Base-by-base conservation (phyloP, 352 stramenopile genomes). In the Globisporangium abappressorium region DNA sequence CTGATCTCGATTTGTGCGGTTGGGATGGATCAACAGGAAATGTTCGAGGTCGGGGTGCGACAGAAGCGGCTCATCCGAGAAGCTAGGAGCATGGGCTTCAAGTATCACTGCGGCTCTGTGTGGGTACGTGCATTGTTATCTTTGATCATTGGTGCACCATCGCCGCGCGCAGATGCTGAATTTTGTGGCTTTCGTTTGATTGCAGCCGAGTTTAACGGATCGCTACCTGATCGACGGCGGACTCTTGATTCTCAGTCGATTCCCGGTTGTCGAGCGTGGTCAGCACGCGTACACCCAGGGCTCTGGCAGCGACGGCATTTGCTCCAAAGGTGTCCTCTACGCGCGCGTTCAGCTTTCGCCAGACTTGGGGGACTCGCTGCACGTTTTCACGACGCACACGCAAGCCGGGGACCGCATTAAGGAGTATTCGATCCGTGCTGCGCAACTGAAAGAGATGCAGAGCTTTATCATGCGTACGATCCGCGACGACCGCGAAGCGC, bases 341-440 rank as follows among this genome's bases (percentile, higher is more conserved):
- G 84, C 87, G 41, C 84, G 82, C 28, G 76, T 94, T 53, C 87
- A 94, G 70, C 73, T 93, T 49, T 90, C 84, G 3, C 79, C 80
- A 2, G 79, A 90, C 54, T 66, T 90, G 18, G 76, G 80, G 4
- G 83, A 93, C 70, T 91, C 78, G 38, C 70, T 93, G 26, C 84
- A 92, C 56, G 82, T 94, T n/a, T 94, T 94, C 64, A 92, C 83
- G 34, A 94, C 87, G n/a, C 87, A 94, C 66, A 94, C 87, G 15
- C 81, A 94, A 69, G 85, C 87, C 1, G 85, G 87, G 26, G 83
- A 93, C 57, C 69, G 78, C 18, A 22, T 64, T 14, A 70, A 68
- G 3, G 76, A 85, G 57, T 87, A 83, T 64, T 53, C 22, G 9
- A 91, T 94, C 62, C 87, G 87, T 6, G 71, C 79, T 1, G 62